Base-by-base conservation (phyloP, 257 asterid species). In the Nicotiana benthamiana region DNA sequence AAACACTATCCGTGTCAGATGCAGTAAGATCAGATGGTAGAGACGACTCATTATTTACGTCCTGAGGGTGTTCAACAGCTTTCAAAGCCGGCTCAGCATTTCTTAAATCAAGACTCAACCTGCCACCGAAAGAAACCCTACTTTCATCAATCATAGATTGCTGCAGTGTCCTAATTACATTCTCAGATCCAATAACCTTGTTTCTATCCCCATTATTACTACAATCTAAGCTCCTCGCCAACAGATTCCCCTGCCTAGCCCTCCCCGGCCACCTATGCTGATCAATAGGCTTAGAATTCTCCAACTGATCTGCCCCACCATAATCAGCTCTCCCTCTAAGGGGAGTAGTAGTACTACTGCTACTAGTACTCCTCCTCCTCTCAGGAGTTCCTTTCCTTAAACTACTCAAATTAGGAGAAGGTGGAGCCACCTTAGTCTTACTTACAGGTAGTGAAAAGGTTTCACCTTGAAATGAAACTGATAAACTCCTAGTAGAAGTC, bases 401-500 rank as follows among this genome's bases (percentile, higher is more conserved):
- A 88, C 89, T 89, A 80, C 85, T 89, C 88, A 86, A 80, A 90
- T 83, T 93, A 26, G 93, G 95, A 15, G 98, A 89, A 87, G 94
- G 18, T 30, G 94, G 94, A 67, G 94, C 85, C 24, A 83, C 91
- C 87, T 93, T 96, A 34, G 97, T 89, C 90, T 92, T 93, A 59
- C 98, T 92, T 75, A 92, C 83, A 18, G 98, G 99, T 75, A 94
- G 84, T 0, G 98, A 89, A 87, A 89, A 94, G 18, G 97, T 85
- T 84, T 91, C 99, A 61, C 99, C 99, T 82, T 92, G 99, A 80
- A 94, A 96, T 9, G 99, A 96, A 85, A 94, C 99, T 0, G 99
- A 92, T 48, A 92, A 85, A 84, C 99, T 91, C 86, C 98, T 81
- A 65, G 96, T 89, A 34, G 98, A 95, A 48, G 96, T 92, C 24